Conservation (phyloP, 805 yeast species). For the Tetrapisispora pingtungensis region DNA sequence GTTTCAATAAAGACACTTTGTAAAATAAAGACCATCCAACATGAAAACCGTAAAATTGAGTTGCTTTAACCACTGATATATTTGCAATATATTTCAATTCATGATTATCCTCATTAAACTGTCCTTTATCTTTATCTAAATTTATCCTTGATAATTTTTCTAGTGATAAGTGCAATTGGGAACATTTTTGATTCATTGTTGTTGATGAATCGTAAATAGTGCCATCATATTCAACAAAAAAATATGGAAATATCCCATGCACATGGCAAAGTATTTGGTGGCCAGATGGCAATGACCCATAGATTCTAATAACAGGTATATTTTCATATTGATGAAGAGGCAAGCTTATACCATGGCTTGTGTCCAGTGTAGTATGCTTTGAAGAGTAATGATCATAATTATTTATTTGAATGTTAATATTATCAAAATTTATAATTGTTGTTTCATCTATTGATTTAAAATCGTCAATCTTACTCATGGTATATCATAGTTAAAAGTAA, state of each 20-base stretch:
- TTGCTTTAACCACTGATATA: constrained; percentile 57
- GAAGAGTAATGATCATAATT: constrained; percentile 57
- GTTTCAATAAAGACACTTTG: constrained; percentile 59
- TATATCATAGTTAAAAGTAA: background rate
- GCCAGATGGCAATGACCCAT: constrained; percentile 58
- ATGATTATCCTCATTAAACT: background rate
- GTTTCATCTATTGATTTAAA: background rate
- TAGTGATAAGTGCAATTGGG: constrained; percentile 33
- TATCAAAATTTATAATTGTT: constrained; percentile 8
- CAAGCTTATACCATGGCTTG: constrained; percentile 27
- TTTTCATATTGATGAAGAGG: constrained; percentile 31
- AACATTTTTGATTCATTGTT: constrained; percentile 29
- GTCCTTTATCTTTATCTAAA: background rate
- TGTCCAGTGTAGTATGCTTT: constrained; percentile 47
- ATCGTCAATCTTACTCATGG: background rate
- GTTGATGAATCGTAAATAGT: constrained; percentile 17
- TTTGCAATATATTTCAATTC: constrained; percentile 43
- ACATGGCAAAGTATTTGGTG: constrained; percentile 57
- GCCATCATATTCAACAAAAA: constrained; percentile 56
- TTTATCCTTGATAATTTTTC: constrained; percentile 28
- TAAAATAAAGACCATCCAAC: constrained; percentile 54
- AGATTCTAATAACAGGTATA: constrained; percentile 71
- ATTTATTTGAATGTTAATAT: constrained; percentile 44
- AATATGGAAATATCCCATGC: constrained; percentile 78
- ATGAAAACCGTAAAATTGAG: constrained; percentile 78